A percentile compares a stretch with the other conserved stretches of the same genome.
Evolutionary conservation across 805 yeast species (phyloP).

Genomic region (Ogataea degrootiae): DNA sequence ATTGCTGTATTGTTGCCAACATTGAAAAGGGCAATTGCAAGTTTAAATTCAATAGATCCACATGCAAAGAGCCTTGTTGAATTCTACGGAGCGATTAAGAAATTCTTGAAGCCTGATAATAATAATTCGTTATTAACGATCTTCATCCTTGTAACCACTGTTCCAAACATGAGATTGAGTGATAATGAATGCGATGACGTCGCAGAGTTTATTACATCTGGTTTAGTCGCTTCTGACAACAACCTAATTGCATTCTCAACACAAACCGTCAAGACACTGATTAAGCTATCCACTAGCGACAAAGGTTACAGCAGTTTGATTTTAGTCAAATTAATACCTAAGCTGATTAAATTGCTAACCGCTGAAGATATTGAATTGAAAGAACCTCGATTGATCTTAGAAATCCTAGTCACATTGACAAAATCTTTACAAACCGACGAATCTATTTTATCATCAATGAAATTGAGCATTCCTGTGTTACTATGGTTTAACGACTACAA

Average conservation of each 20-base stretch:
- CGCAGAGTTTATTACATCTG: slow-evolving; percentile 30
- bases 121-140: slow-evolving; percentile 39
- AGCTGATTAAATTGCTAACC: slow-evolving; percentile 30
- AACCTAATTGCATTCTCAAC: slow-evolving; percentile 37
- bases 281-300: slow-evolving; percentile 26
- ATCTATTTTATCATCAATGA: slow-evolving; percentile 26
- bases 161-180: slow-evolving; percentile 30
- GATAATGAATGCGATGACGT: slow-evolving; percentile 34
- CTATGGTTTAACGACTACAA: slow-evolving; percentile 28
- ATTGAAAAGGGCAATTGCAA: slow-evolving; percentile 40
- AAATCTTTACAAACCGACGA: slow-evolving; percentile 32
- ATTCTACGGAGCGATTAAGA: slow-evolving; percentile 35
- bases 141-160: slow-evolving; percentile 40
- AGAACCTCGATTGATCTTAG: slow-evolving; percentile 41
- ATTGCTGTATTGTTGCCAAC: slow-evolving; percentile 50
- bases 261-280: slow-evolving; percentile 60
- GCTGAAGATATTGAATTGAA: slow-evolving; percentile 9
- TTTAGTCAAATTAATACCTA: slow-evolving; percentile 43
- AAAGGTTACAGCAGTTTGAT: slow-evolving; percentile 31
- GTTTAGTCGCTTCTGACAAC: slow-evolving; percentile 32
- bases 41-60: slow-evolving; percentile 18
- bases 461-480: slow-evolving; percentile 27
- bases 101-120: slow-evolving; percentile 19
- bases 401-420: slow-evolving; percentile 43
- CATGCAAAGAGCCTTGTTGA: slow-evolving; percentile 24